Evolutionary conservation across 2,329 filamentous ascomycete species (phyloP), one percentile per base, ranked within the genome.

Genomic region (Diplodia mutila): DNA sequence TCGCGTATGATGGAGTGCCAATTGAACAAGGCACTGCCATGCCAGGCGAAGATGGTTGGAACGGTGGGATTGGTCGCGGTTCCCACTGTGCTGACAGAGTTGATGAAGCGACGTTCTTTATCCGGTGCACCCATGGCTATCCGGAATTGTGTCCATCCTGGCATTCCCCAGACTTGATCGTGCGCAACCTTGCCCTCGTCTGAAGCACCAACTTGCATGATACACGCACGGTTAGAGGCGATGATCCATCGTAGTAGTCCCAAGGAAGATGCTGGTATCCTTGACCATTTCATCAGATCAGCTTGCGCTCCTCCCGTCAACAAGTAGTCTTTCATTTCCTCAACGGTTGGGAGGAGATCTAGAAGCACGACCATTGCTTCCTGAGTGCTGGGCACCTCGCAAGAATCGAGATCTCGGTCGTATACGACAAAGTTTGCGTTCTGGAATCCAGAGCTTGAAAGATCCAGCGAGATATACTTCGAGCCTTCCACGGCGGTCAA

Each of bases 71-170:
- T 77, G 21, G 83, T 73, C 6, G 80, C 75, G 18, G 73, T 67
- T 2, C 79, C 76, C 27, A 84, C 82, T 5, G 79, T 74, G 46
- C 83, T 81, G 2, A 95, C 83, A 16, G 89, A 87, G 25, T 87
- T 78, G 7, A 88, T 80, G 74, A 97, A 97, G 1, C 87, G 84
- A 39, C 89, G 83, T 75, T 97, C 94, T 73, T 94, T 96, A 73
- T 97, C 92, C n/a, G 93, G 93, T 0, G 92, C 90, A 9, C 93
- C 94, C 82, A 97, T 94, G 0, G 91, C 90, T 72, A 97, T 93
- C 32, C 92, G 87, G 73, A 97, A 97, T 76, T 97, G 93, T 67
- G 92, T 83, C 85, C 89, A 94, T 2, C 79, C 82, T 0, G 82
- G 73, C 80, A 94, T 88, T 0, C 89, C 90, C 27, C 80, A 81